Evolutionary conservation across 176 grass and related monocot genomes (phyloP).

Genomic region (Neostapfia colusana): DNA sequence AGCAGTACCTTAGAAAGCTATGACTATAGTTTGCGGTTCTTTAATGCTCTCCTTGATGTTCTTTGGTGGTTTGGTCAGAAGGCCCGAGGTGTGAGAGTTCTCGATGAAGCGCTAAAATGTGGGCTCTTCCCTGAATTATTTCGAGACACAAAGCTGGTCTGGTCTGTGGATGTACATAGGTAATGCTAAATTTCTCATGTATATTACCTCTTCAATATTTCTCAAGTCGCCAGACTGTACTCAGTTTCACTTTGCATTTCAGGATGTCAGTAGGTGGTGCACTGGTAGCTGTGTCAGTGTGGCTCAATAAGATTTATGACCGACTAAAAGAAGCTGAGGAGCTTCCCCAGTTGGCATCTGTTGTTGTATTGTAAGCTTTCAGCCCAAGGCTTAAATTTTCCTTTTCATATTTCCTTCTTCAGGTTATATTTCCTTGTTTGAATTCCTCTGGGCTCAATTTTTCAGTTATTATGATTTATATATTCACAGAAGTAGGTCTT

Average conservation of each 20-base stretch:
- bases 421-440: slow-evolving; percentile 18
- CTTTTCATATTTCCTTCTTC: neutral
- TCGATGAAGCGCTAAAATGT: slow-evolving; percentile 63
- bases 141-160: slow-evolving; percentile 70
- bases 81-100: slow-evolving; percentile 66
- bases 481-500: slow-evolving; percentile 1
- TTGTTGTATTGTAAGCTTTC: slow-evolving; percentile 79
- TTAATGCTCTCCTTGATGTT: slow-evolving; percentile 84
- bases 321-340: slow-evolving; percentile 64
- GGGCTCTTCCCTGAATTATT: slow-evolving; percentile 85
- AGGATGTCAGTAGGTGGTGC: slow-evolving; percentile 95
- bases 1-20: slow-evolving; percentile 78
- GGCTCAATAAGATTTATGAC: slow-evolving; percentile 76
- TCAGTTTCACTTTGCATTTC: slow-evolving; percentile 37
- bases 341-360: slow-evolving; percentile 79
- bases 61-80: slow-evolving; percentile 93
- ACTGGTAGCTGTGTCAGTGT: slow-evolving; percentile 73
- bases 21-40: slow-evolving; percentile 76
- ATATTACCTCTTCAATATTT: neutral
- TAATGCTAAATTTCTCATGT: slow-evolving; percentile 39
- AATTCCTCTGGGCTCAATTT: neutral
- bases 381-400: neutral
- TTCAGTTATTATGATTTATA: neutral
- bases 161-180: slow-evolving; percentile 95
- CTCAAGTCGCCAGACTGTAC: slow-evolving; percentile 11